Base-by-base conservation (phyloP, 495 filamentous ascomycete species). In the Podospora fimiseda region DNA sequence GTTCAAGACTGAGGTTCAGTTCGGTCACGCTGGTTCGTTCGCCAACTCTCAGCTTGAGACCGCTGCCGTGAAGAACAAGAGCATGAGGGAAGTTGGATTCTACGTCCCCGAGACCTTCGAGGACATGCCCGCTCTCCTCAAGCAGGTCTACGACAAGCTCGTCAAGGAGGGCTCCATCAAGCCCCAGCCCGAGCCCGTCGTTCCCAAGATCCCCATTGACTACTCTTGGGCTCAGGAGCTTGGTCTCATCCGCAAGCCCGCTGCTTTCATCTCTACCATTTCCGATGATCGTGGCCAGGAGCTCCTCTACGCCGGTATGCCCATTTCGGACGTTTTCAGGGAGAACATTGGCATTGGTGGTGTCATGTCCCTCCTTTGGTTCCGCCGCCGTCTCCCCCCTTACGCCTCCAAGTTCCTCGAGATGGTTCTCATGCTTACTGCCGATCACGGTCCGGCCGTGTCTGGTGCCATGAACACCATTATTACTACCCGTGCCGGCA, bases 401-500 rank as follows among this genome's bases (percentile, higher is more conserved):
- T 96, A 95, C 67, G 94, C 93, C 62, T 89, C 89, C 79, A 94
- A 93, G 78, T 98, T 98, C 83, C 75, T 98, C 59, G 93, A 98
- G 81, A 98, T 98, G 93, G 94, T 98, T 60, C 90, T 98, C 70
- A 98, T 98, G 93, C 83, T 98, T 68, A 98, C 93, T 63, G 93
- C 93, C 61, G 93, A 98, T 68, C 93, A 98, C 83, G 93, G 93
- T 74, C 93, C 93, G 40, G 93, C 93, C 65, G 93, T 98, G 56
- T 98, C 93, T 59, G 93, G 93, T 77, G 93, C 93, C 63, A 98
- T 98, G 93, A 98, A 98, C 85, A 98, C 93, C 58, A 98, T 98
- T 74, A 97, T 98, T 71, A 98, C 93, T 50, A 98, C 93, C 43
- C 86, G 93, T 83, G 93, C 93, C 51, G 93, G 93, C 66, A 98